Base-by-base conservation (phyloP, 2,329 filamentous ascomycete species). In the Fusarium euwallaceae region DNA sequence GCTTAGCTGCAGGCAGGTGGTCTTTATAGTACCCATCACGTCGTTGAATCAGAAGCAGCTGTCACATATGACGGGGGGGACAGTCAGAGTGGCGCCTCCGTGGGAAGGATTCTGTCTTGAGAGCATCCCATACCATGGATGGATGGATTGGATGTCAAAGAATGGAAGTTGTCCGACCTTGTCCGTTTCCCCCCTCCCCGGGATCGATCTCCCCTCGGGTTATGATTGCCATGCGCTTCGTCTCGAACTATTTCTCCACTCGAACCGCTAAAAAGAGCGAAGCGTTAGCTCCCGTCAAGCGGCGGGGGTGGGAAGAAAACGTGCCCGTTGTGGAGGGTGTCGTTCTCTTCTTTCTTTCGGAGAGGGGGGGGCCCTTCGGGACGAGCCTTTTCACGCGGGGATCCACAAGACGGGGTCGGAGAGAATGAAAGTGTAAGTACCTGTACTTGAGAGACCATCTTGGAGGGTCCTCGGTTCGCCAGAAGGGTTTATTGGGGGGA, bases 1-100 rank as follows among this genome's bases (percentile, higher is more conserved):
- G 48, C 48, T 53, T 53, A 53, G 48, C 48, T 53, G 48, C 48
- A 53, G 48, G 48, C 24, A 53, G 48, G 48, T 3, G 27, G 22
- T 51, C 48, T 53, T 53, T 53, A 53, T 53, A 53, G 48, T 53
- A 53, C 48, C 48, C 48, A 53, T 53, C 48, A 53, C 16, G 16
- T 11, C 9, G 48, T 53, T 53, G 48, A 53, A 53, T 53, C 24
- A 53, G 48, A 53, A 53, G 16, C 48, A 53, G 16, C 48, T 53
- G 48, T 53, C 48, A 53, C 48, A 53, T 53, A 53, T 53, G 48
- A 53, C 48, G 16, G 24, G 32, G 32, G 32, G 32, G 11, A 27
- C 24, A 9, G 45, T 29, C 24, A 29, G 48, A 27, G 48, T 53
- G 48, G 48, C 48, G 24, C 24, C 27, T 29, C 16, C 16, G 24